Conservation (phyloP, 768 basidiomycete genomes). For the Thelephora aurantiotincta region DNA sequence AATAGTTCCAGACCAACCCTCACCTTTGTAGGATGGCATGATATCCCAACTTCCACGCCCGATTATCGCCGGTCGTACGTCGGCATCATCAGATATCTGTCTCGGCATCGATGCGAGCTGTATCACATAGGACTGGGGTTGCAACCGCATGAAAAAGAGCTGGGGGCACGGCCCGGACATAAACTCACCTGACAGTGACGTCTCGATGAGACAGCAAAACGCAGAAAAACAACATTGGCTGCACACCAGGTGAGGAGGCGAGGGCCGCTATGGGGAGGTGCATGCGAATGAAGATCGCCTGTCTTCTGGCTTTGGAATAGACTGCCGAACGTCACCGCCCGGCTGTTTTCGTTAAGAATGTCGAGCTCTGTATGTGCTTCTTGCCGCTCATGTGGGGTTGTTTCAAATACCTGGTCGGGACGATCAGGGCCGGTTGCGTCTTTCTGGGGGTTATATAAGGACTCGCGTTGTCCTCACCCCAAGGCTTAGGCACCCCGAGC, state of each 20-base stretch:
- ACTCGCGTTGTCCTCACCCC: no score
- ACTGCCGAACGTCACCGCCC: slow-evolving; percentile 34
- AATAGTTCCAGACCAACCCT: neutral
- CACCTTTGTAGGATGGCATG: slow-evolving; percentile 36
- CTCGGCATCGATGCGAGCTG: slow-evolving; percentile 28
- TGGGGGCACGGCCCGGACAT: neutral
- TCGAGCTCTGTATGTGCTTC: slow-evolving; percentile 20
- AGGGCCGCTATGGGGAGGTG: neutral
- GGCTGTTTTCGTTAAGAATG: slow-evolving; percentile 30
- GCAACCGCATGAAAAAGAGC: neutral
- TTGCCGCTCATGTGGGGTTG: no score
- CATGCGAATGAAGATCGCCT: slow-evolving; percentile 49
- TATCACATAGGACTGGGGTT: slow-evolving; percentile 30
- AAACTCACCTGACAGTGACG: slow-evolving; percentile 25
- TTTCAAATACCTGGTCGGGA: no score
- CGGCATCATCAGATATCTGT: slow-evolving; percentile 25
- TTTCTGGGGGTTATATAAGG: no score
- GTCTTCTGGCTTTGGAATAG: slow-evolving; percentile 35
- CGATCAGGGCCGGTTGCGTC: no score
- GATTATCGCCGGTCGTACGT: slow-evolving; percentile 30
- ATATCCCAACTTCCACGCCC: slow-evolving; percentile 47
- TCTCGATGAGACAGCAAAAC: neutral
- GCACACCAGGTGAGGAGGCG: slow-evolving; percentile 31
- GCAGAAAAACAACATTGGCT: slow-evolving; percentile 20
- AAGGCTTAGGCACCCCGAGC: no score